Percentiles rank a stretch among this genome's conserved stretches.
Conservation (phyloP, 805 yeast species). For the Schwanniomyces sp. region DNA sequence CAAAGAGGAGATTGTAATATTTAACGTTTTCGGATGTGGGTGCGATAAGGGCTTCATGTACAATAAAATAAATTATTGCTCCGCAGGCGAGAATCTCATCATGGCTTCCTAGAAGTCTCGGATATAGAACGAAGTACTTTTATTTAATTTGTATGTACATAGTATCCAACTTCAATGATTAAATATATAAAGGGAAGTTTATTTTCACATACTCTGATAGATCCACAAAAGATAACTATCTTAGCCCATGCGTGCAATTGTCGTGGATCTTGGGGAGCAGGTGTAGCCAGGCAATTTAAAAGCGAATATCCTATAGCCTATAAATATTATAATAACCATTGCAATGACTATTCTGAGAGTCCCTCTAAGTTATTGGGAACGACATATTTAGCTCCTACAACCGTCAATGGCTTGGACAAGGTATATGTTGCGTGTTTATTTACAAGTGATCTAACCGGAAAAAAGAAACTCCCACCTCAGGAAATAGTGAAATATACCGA, state of each 20-base stretch:
- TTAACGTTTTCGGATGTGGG: slow-evolving; percentile 30
- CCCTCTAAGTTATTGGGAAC: slow-evolving; percentile 51
- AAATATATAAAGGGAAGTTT: slow-evolving; percentile 59
- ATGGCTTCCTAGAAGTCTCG: background rate
- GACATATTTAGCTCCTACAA: slow-evolving; percentile 43
- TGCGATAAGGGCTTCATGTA: slow-evolving; percentile 29
- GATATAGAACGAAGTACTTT: background rate
- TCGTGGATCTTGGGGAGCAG: slow-evolving; percentile 82
- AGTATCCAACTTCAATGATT: slow-evolving; percentile 25
- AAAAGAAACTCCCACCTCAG: slow-evolving; percentile 36
- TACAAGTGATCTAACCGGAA: slow-evolving; percentile 57
- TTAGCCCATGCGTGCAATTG: slow-evolving; percentile 82
- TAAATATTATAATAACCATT: slow-evolving; percentile 44
- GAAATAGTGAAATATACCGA: slow-evolving; percentile 54
- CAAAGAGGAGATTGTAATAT: slow-evolving; percentile 6
- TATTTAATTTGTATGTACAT: background rate
- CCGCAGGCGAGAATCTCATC: slow-evolving; percentile 27
- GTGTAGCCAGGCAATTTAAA: slow-evolving; percentile 65
- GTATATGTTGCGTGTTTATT: slow-evolving; percentile 63
- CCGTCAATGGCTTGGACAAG: slow-evolving; percentile 28
- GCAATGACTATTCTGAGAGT: slow-evolving; percentile 23
- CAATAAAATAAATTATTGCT: slow-evolving; percentile 24
- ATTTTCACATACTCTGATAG: slow-evolving; percentile 33
- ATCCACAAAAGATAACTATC: slow-evolving; percentile 34
- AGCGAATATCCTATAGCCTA: slow-evolving; percentile 58